phyloP scores from a whole-genome alignment of 1,139 yeast species.

The Saccharomycopsis crataegensis region DNA sequence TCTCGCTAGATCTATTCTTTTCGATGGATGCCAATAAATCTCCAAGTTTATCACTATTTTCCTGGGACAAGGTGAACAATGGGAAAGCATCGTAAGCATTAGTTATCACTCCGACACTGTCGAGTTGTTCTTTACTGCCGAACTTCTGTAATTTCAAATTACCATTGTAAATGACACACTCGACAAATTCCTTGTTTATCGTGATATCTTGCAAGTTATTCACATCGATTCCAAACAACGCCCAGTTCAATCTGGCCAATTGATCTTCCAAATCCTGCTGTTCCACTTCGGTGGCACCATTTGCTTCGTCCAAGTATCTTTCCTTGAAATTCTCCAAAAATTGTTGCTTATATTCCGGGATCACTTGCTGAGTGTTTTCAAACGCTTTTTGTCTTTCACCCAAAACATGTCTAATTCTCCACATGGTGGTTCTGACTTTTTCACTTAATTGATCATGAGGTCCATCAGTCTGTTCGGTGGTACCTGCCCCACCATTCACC shows the following conservation, averaged over 20 bases:
- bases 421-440: constrained; percentile 51
- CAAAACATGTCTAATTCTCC: constrained; percentile 77
- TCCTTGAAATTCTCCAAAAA: constrained; percentile 52
- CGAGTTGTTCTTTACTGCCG: constrained; percentile 24
- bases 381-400: constrained; percentile 78
- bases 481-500: constrained; percentile 30
- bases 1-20: constrained; percentile 5
- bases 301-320: constrained; percentile 36
- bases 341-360: constrained; percentile 35
- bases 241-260: constrained; percentile 70
- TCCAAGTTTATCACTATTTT: not conserved
- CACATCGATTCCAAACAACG: constrained; percentile 71
- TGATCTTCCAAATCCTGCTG: constrained; percentile 57
- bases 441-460: constrained; percentile 27
- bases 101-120: constrained; percentile 25
- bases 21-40: constrained; percentile 8
- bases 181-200: constrained; percentile 56
- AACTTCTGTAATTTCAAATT: constrained; percentile 54
- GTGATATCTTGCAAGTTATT: constrained; percentile 34
- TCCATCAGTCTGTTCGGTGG: constrained; percentile 29
- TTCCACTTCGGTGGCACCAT: constrained; percentile 34
- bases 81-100: constrained; percentile 48
- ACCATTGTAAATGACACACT: constrained; percentile 64
- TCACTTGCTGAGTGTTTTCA: constrained; percentile 49
- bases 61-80: constrained; percentile 36